These are phyloP conservation scores for Triangularia verruculosa DNA, from an alignment of 2,329 filamentous ascomycete species.

Conservation along the genomic window DNA sequence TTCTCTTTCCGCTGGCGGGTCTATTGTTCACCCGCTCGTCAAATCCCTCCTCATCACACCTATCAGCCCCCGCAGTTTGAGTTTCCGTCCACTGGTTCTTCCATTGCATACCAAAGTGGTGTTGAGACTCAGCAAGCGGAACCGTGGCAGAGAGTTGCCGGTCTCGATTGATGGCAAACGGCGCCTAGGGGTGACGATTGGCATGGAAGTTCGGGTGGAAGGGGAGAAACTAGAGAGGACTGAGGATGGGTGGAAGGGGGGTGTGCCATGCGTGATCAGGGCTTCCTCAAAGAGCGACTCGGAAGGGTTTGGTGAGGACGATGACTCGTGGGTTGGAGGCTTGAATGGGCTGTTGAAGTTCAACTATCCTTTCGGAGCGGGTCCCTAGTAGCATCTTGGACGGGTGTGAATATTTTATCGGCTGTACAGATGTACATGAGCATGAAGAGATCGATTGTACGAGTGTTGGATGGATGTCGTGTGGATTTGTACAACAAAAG, in stretches of 20 bases:
- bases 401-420: background rate
- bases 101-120: slow-evolving; percentile 82
- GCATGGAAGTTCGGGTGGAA: slow-evolving; percentile 83
- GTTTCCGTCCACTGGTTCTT: slow-evolving; percentile 86
- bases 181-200: slow-evolving; percentile 64
- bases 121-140: slow-evolving; percentile 76
- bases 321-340: slow-evolving; percentile 96
- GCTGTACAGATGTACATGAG: background rate
- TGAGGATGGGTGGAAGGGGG: slow-evolving; percentile 59
- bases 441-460: background rate
- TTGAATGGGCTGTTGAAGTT: slow-evolving; percentile 93
- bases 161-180: slow-evolving; percentile 76
- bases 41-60: slow-evolving; percentile 86
- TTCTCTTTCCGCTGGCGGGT: slow-evolving; percentile 86
- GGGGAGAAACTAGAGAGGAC: slow-evolving; percentile 71
- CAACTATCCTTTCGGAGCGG: slow-evolving; percentile 89
- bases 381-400: background rate
- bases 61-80: slow-evolving; percentile 88
- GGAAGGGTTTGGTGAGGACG: slow-evolving; percentile 52
- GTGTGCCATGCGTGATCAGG: slow-evolving; percentile 88
- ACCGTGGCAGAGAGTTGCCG: slow-evolving; percentile 71
- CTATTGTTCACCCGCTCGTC: slow-evolving; percentile 91
- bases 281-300: slow-evolving; percentile 44
- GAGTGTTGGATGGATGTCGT: background rate
- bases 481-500: background rate